phyloP scores from a whole-genome alignment of 768 basidiomycete genomes.

The Pholiota molesta region DNA sequence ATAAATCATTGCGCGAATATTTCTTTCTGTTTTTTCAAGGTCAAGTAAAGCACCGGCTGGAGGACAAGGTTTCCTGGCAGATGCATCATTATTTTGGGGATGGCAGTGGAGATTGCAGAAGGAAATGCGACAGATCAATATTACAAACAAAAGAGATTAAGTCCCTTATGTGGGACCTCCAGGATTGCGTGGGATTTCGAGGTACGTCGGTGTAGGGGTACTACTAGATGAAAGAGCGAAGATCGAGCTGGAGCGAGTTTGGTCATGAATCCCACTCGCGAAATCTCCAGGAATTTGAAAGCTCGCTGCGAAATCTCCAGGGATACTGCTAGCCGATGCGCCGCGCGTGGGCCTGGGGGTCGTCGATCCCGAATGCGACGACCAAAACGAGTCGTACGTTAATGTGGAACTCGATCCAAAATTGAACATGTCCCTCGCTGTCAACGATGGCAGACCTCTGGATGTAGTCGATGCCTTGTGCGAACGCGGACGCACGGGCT shows the following conservation, averaged over 20 bases:
- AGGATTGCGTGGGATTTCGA: slow-evolving; percentile 10
- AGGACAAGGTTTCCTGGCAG: slow-evolving; percentile 10
- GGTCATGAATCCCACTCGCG: slow-evolving; percentile 14
- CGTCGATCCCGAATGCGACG: slow-evolving; percentile 43
- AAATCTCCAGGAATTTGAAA: slow-evolving; percentile 19
- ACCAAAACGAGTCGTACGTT: slow-evolving; percentile 70
- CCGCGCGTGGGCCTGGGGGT: slow-evolving; percentile 19
- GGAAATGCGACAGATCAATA: slow-evolving; percentile 19
- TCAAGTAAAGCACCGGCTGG: slow-evolving; percentile 18
- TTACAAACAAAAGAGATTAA: slow-evolving; percentile 19
- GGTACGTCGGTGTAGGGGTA: not conserved
- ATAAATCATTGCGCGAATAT: slow-evolving; percentile 5
- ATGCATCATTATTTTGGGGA: slow-evolving; percentile 18
- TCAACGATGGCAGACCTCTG: slow-evolving; percentile 22
- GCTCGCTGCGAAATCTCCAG: slow-evolving; percentile 7
- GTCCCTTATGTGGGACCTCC: slow-evolving; percentile 14
- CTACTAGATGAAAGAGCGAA: slow-evolving; percentile 2
- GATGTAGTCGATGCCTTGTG: slow-evolving; percentile 20
- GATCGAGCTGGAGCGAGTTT: slow-evolving; percentile 6
- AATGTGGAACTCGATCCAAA: slow-evolving; percentile 36
- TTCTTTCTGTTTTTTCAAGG: slow-evolving; percentile 21
- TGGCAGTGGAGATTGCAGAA: slow-evolving; percentile 22
- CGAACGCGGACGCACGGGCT: slow-evolving; percentile 20
- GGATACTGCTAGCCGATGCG: not conserved
- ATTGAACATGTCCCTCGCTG: slow-evolving; percentile 29